phyloP scores from a whole-genome alignment of 1,284 basidiomycete genomes.

The Pyrrhoderma lamaoense region DNA sequence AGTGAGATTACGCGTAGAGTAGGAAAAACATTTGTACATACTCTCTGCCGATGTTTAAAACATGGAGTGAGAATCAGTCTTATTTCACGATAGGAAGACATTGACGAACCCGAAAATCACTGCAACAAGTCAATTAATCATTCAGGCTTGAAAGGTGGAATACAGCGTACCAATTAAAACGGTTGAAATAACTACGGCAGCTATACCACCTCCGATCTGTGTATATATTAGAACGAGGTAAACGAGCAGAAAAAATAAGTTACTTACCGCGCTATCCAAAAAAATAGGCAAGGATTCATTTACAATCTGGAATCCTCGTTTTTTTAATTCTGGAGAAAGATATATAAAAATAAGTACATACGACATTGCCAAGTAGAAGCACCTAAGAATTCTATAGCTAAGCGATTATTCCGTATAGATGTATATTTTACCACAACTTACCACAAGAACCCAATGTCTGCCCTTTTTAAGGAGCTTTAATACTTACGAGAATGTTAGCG shows the following conservation, averaged over 20 bases:
- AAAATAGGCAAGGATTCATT: constrained; percentile 95
- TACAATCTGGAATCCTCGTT: constrained; percentile 48
- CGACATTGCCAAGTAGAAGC: constrained; percentile 78
- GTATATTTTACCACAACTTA: constrained; percentile 32
- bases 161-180: constrained; percentile 55
- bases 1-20: background rate
- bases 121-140: constrained; percentile 23
- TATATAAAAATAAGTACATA: constrained; percentile 33
- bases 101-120: constrained; percentile 73
- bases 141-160: background rate
- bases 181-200: constrained; percentile 80
- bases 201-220: constrained; percentile 76
- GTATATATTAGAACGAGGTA: constrained; percentile 4
- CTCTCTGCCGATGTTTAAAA: constrained; percentile 21
- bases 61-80: background rate
- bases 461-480: constrained; percentile 72
- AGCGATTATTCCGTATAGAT: background rate
- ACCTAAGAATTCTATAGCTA: constrained; percentile 37
- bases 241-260: background rate
- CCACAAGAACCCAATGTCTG: constrained; percentile 92
- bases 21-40: constrained; percentile 16
- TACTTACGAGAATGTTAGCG: constrained; percentile 39
- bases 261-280: constrained; percentile 75
- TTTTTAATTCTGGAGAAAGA: background rate
- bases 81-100: background rate